Evolutionary conservation across 495 filamentous ascomycete genomes (phyloP), one percentile per base, ranked within the genome.

Genomic region (Penicillium ochrochloron): DNA sequence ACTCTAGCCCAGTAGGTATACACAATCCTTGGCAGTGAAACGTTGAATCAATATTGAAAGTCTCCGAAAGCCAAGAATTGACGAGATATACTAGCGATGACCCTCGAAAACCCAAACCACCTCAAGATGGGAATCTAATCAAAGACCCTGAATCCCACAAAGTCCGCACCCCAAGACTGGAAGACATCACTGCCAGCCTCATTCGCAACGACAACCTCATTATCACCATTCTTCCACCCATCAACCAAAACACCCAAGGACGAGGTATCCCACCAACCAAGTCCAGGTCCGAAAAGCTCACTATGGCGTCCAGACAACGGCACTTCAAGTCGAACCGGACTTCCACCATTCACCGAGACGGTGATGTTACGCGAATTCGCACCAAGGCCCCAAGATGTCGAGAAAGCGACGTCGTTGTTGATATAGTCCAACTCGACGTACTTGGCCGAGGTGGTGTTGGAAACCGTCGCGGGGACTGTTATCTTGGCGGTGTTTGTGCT

Each of bases 351-450:
- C 0, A 86, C 70, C 0, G 73, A 57, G 17, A 85, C 62, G 1
- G 82, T 83, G 34, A 84, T 73, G 57, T 84, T 85, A 1, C 81
- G 67, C 0, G 78, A 73, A 42, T 84, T 85, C 0, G 75, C 71
- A 0, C 80, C 82, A 54, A 67, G 76, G 0, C 58, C 70, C 79
- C 78, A 84, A 9, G 80, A 65, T 2, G 66, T 77, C 2, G 74
- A 69, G 21, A 83, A 76, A 0, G 84, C 78, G 53, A 85, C 67
- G 7, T 83, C 82, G 59, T 85, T 82, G 65, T 85, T 84, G 66
- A 83, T 81, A 48, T 80, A 84, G 64, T 82, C 78, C 14, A 85
- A 60, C 23, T 78, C 77, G 5, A 82, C 34, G 31, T 78, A 76
- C 63, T 82, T 83, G 8, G 65, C 66, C 63, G 62, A 7, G 65